A percentile compares a stretch with the other conserved stretches of the same genome.
Conservation (phyloP, 2,329 filamentous ascomycete genomes). For the Xenoacremonium recifei region DNA sequence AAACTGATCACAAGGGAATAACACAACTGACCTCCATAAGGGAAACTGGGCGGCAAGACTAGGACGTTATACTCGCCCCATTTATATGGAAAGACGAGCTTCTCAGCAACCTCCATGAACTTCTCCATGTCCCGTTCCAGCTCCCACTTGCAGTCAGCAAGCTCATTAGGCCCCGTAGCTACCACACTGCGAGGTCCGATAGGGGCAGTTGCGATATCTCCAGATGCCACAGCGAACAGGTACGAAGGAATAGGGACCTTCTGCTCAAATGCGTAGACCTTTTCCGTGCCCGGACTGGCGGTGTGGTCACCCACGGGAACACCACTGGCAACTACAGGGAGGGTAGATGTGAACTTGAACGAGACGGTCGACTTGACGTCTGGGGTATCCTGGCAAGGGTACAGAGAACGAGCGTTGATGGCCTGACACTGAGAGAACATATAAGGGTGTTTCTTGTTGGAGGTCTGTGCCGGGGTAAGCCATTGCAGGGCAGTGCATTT, state of each 20-base stretch:
- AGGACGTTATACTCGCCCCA: slow-evolving; percentile 97
- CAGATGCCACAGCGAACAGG: slow-evolving; percentile 85
- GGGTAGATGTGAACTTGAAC: slow-evolving; percentile 81
- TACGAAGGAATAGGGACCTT: slow-evolving; percentile 92
- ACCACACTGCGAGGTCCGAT: slow-evolving; percentile 86
- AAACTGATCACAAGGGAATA: background rate
- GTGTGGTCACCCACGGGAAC: slow-evolving; percentile 53
- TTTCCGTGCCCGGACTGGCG: slow-evolving; percentile 46
- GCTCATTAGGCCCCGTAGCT: slow-evolving; percentile 83
- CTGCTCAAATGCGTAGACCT: slow-evolving; percentile 83
- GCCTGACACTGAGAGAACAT: slow-evolving; percentile 99
- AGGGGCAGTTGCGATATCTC: slow-evolving; percentile 80
- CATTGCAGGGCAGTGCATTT: slow-evolving; percentile 93
- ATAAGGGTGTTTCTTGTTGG: slow-evolving; percentile 93
- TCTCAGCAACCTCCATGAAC: slow-evolving; percentile 84
- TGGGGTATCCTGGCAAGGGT: slow-evolving; percentile 96
- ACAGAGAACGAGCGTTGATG: slow-evolving; percentile 89
- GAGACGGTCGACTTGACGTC: slow-evolving; percentile 95
- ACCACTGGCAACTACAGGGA: slow-evolving; percentile 91
- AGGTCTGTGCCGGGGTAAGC: slow-evolving; percentile 90
- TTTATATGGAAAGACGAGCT: slow-evolving; percentile 78
- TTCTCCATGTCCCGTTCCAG: slow-evolving; percentile 88
- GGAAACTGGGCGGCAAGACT: slow-evolving; percentile 85
- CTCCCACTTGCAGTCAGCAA: slow-evolving; percentile 84
- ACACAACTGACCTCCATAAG: slow-evolving; percentile 66